phyloP scores from a whole-genome alignment of 1,139 yeast species.

The Nakaseomyces delphensis region DNA sequence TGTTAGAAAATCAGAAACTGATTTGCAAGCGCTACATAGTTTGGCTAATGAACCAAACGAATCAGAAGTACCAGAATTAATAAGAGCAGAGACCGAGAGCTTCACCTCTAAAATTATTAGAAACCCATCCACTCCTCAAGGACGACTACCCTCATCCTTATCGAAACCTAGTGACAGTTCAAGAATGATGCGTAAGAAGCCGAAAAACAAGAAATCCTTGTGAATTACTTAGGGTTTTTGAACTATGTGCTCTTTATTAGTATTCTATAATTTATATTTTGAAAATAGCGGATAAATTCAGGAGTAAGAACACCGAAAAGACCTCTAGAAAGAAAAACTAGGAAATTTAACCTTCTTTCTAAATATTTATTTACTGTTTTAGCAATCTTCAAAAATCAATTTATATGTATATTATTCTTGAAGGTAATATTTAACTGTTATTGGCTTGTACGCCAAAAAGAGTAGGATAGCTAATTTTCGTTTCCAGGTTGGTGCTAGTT shows the following conservation, averaged over 20 bases:
- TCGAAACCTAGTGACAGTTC: background rate
- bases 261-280: background rate
- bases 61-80: slow-evolving; percentile 1
- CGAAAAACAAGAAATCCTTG: background rate
- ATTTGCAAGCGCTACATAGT: slow-evolving; percentile 14
- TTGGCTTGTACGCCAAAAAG: background rate
- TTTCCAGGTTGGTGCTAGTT: background rate
- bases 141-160: background rate
- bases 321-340: background rate
- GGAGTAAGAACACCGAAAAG: background rate
- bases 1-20: slow-evolving; percentile 27
- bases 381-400: background rate
- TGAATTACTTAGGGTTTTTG: background rate
- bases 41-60: background rate
- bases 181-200: background rate
- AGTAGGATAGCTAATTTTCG: background rate
- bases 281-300: background rate
- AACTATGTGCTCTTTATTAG: background rate
- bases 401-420: no score
- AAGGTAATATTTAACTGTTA: no score
- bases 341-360: background rate
- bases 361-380: background rate
- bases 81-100: slow-evolving; percentile 3
- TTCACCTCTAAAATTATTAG: background rate
- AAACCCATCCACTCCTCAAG: background rate